Percentiles rank a stretch among this genome's conserved stretches.
Evolutionary conservation across 345 rosid genomes (phyloP).

Genomic region (Theobroma cacao): DNA sequence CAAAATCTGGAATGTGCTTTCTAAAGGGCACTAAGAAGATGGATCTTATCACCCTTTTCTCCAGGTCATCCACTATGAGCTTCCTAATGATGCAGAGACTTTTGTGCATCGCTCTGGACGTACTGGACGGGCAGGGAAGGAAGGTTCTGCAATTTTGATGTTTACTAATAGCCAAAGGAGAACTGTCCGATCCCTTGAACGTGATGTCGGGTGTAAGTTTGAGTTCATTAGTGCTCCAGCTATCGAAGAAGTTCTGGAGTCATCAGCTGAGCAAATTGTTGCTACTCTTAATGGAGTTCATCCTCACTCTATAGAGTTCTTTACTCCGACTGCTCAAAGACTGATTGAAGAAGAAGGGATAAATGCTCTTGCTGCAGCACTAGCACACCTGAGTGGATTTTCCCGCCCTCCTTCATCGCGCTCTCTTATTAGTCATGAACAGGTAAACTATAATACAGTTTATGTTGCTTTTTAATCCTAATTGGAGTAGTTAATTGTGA

Average conservation of each 20-base stretch:
- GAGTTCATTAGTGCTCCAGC: constrained; percentile 85
- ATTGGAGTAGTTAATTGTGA: neutral
- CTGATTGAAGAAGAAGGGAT: constrained; percentile 76
- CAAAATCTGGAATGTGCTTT: neutral
- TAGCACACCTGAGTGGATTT: constrained; percentile 92
- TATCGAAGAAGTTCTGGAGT: constrained; percentile 66
- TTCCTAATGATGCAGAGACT: constrained; percentile 96
- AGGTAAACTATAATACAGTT: constrained; percentile 41
- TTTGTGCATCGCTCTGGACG: constrained; percentile 99
- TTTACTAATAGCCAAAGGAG: constrained; percentile 78
- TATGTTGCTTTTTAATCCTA: neutral
- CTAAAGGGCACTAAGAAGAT: constrained; percentile 3
- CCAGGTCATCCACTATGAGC: constrained; percentile 94
- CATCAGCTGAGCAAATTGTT: constrained; percentile 86
- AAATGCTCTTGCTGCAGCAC: constrained; percentile 89
- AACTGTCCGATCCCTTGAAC: constrained; percentile 86
- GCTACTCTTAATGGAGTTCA: constrained; percentile 90
- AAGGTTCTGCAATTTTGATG: constrained; percentile 92
- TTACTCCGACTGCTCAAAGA: constrained; percentile 78
- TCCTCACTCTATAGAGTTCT: constrained; percentile 71
- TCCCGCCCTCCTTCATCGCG: constrained; percentile 88
- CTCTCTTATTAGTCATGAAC: constrained; percentile 89
- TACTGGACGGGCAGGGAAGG: constrained; percentile 98
- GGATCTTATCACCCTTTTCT: constrained; percentile 11
- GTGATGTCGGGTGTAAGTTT: constrained; percentile 85